Percentiles rank a stretch among this genome's conserved stretches.
Evolutionary conservation across 2,329 filamentous ascomycete species (phyloP).

Genomic region (Pseudophaeomoniella oleicola): DNA sequence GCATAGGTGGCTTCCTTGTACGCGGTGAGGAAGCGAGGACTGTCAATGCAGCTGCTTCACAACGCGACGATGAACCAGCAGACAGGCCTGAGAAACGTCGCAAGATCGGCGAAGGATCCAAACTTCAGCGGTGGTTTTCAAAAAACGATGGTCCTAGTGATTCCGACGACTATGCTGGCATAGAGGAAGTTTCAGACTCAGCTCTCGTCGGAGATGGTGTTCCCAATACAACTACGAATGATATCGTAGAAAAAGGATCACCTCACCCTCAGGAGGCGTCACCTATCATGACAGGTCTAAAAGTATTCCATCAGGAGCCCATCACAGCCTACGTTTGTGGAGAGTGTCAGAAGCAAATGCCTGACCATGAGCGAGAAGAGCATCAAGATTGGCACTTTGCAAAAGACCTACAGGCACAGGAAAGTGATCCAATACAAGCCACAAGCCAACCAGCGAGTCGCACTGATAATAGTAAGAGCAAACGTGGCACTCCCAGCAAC

Average conservation of each 20-base stretch:
- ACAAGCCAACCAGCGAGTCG: too few species aligned
- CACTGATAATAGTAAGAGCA: too few species aligned
- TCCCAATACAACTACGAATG: not conserved
- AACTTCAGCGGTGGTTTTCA: conserved; percentile 45
- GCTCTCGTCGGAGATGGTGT: not conserved
- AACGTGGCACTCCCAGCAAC: not conserved
- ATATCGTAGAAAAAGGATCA: not conserved
- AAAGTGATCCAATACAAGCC: too few species aligned
- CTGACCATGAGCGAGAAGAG: conserved; percentile 47
- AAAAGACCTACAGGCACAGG: conserved; percentile 61
- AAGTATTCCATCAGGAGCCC: not conserved
- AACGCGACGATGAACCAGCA: conserved; percentile 20
- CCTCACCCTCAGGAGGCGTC: not conserved
- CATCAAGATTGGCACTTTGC: conserved; percentile 94
- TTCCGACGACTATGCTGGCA: conserved; percentile 10
- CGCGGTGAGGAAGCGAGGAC: conserved; percentile 42
- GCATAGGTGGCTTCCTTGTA: conserved; percentile 75
- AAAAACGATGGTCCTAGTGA: conserved; percentile 21
- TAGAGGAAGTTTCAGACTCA: not conserved
- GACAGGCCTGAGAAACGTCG: conserved; percentile 22
- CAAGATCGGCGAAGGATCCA: conserved; percentile 31
- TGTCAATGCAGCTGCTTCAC: conserved; percentile 15
- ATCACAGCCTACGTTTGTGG: conserved; percentile 37
- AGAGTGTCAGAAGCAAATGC: conserved; percentile 50
- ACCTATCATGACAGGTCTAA: not conserved